Conservation (phyloP, 345 rosid species). For the Chamaenerion angustifolium region DNA sequence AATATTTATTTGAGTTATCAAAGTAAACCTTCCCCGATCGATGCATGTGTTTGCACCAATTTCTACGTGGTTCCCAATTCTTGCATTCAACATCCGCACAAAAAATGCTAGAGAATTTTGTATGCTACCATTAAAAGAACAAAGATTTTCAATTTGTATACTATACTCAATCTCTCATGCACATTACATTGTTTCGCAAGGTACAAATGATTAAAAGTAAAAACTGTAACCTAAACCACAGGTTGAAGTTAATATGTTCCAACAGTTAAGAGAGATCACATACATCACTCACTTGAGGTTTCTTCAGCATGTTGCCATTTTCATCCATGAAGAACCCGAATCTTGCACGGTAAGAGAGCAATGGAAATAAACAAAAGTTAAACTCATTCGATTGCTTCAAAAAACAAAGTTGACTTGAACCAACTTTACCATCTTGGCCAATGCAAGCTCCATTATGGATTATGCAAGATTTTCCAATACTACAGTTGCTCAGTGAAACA, state of each 20-base stretch:
- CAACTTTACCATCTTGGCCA: conserved; percentile 73
- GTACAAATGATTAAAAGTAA: too few relatives aligned
- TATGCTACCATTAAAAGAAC: neutral
- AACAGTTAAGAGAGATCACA: neutral
- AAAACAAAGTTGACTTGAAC: neutral
- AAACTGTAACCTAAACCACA: too few relatives aligned
- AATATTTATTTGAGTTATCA: neutral
- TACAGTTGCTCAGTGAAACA: conserved; percentile 52
- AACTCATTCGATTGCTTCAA: too few relatives aligned
- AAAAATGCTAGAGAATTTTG: neutral
- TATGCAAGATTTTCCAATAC: conserved; percentile 50
- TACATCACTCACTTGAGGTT: conserved; percentile 52
- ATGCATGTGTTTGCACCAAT: conserved; percentile 83
- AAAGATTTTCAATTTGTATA: neutral
- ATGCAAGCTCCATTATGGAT: conserved; percentile 69
- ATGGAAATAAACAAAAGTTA: too few relatives aligned
- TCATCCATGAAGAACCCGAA: conserved; percentile 73
- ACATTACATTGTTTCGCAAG: neutral
- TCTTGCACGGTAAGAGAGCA: conserved; percentile 22
- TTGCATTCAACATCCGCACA: conserved; percentile 39
- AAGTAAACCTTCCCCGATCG: conserved; percentile 72
- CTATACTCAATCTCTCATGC: neutral
- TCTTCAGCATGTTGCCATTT: conserved; percentile 57
- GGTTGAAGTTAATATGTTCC: too few relatives aligned
- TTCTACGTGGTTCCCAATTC: conserved; percentile 62